phyloP scores from a whole-genome alignment of 2,329 filamentous ascomycete genomes.

The Apiospora koreana region DNA sequence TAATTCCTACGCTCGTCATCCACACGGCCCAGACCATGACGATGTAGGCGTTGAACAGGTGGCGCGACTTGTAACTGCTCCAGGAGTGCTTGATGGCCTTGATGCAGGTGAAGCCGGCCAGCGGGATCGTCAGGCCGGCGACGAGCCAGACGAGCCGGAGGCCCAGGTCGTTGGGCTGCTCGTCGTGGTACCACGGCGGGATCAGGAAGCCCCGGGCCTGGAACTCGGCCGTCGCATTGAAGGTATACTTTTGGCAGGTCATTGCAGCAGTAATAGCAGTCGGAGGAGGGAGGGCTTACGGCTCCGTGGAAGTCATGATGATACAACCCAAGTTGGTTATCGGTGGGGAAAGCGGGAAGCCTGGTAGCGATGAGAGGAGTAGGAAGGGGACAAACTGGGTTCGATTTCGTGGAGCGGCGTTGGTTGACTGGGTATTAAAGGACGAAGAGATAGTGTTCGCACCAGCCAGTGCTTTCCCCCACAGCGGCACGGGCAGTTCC shows the following conservation, averaged over 20 bases:
- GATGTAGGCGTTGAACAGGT: background rate
- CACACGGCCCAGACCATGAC: background rate
- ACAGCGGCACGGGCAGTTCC: background rate
- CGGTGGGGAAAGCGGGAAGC: too few relatives aligned
- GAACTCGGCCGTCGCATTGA: background rate
- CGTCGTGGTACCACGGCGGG: background rate
- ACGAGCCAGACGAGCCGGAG: background rate
- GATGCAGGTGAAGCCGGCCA: background rate
- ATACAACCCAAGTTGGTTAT: background rate
- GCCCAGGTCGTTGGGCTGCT: conserved; percentile 6
- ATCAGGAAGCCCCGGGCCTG: background rate
- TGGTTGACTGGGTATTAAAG: background rate
- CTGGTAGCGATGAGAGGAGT: background rate
- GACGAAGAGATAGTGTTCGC: too few relatives aligned
- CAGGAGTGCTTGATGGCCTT: background rate
- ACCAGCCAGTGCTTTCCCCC: background rate
- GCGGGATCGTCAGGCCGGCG: background rate
- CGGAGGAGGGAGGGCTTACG: background rate
- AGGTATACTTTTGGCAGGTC: background rate
- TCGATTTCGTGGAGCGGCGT: background rate
- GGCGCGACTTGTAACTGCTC: background rate
- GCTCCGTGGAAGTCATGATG: background rate
- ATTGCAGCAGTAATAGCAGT: background rate
- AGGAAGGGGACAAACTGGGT: background rate
- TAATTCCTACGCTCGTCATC: background rate